Evolutionary conservation across 768 basidiomycete species (phyloP).

Genomic region (Lyophyllum atratum): DNA sequence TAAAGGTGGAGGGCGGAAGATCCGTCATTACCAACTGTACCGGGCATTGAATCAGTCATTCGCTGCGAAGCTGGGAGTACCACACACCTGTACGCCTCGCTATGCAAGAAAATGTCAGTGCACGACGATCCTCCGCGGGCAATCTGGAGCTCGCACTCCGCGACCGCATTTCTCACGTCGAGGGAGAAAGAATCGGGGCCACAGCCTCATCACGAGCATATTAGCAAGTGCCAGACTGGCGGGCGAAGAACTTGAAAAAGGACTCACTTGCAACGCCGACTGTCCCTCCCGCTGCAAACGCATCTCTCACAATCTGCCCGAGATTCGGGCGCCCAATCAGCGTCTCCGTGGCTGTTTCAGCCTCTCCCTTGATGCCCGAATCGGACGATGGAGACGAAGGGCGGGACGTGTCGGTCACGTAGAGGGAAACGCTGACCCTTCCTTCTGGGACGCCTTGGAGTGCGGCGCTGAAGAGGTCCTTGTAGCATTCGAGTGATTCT

Average conservation of each 20-base stretch:
- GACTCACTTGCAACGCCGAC: conserved; percentile 2
- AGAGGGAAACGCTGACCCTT: not conserved
- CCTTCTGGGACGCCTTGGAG: not conserved
- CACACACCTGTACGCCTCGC: conserved; percentile 31
- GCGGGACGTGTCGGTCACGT: not conserved
- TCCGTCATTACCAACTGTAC: not conserved
- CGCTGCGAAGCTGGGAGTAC: not conserved
- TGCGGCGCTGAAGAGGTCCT: not conserved
- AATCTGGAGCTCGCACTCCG: conserved; percentile 30
- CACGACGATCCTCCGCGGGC: conserved; percentile 24
- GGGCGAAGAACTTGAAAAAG: not conserved
- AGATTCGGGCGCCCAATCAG: conserved; percentile 22
- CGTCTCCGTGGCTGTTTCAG: not conserved
- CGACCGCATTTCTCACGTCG: conserved; percentile 33
- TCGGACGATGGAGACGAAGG: conserved; percentile 2
- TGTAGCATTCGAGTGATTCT: conserved; percentile 2
- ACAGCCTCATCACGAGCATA: conserved; percentile 22
- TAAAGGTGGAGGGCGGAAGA: too few relatives aligned
- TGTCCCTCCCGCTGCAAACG: conserved; percentile 10
- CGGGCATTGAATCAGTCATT: too few relatives aligned
- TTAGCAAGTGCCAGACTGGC: not conserved
- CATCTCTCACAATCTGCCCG: conserved; percentile 16
- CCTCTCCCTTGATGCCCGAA: conserved; percentile 3
- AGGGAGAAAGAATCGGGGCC: conserved; percentile 29
- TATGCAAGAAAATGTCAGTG: conserved; percentile 30